phyloP scores from a whole-genome alignment of 2,329 filamentous ascomycete species.

The Hypocreales sp. region DNA sequence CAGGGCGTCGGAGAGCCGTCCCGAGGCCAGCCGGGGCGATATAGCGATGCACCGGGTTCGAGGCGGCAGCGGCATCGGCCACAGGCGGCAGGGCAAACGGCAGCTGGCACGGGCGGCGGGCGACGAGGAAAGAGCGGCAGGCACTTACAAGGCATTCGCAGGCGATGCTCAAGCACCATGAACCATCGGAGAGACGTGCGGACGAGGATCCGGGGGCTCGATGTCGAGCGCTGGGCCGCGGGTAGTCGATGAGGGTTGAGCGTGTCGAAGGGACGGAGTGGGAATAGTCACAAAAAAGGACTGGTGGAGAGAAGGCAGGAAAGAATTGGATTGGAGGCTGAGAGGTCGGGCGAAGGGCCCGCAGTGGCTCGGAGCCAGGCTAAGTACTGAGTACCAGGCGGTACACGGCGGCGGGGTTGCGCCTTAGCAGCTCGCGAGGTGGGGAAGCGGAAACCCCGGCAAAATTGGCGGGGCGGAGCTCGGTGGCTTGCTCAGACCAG shows the following conservation, averaged over 20 bases:
- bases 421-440: too few relatives aligned
- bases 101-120: slow-evolving; percentile 13
- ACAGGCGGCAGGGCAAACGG: slow-evolving; percentile 19
- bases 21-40: slow-evolving; percentile 12
- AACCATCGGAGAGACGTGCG: slow-evolving; percentile 9
- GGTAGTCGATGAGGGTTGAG: slow-evolving; percentile 10
- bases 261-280: slow-evolving; percentile 17
- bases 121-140: slow-evolving; percentile 9
- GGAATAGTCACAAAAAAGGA: slow-evolving; percentile 19
- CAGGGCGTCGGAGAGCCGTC: slow-evolving; percentile 9
- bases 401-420: too few relatives aligned
- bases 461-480: too few relatives aligned
- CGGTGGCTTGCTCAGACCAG: too few relatives aligned
- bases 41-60: slow-evolving; percentile 17
- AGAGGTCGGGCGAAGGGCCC: slow-evolving; percentile 12
- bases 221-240: slow-evolving; percentile 7
- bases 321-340: slow-evolving; percentile 25
- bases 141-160: slow-evolving; percentile 37
- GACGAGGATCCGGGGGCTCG: slow-evolving; percentile 9
- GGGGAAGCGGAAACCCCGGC: too few relatives aligned
- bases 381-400: neutral
- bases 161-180: slow-evolving; percentile 22
- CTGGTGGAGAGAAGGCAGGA: slow-evolving; percentile 19
- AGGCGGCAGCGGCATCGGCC: slow-evolving; percentile 22
- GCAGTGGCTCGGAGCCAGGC: neutral